Evolutionary conservation across 2,329 filamentous ascomycete species (phyloP).

Genomic region (Colletotrichum horii): DNA sequence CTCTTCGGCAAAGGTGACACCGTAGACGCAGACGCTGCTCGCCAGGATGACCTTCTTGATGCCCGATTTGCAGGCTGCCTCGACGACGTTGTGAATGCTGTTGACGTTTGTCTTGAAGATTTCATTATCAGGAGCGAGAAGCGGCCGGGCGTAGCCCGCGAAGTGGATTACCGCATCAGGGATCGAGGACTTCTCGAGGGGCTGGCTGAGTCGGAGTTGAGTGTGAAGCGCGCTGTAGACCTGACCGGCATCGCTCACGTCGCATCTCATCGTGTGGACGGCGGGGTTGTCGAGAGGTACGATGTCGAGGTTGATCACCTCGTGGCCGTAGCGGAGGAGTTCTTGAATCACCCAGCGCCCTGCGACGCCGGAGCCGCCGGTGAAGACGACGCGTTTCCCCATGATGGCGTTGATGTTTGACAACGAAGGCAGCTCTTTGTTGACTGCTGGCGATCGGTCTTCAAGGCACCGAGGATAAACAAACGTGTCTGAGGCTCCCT

Average conservation of each 20-base stretch:
- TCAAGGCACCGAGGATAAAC: not conserved
- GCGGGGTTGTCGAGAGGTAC: slow-evolving; percentile 29
- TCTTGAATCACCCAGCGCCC: slow-evolving; percentile 38
- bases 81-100: slow-evolving; percentile 66
- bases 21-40: slow-evolving; percentile 64
- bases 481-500: not conserved
- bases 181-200: slow-evolving; percentile 34
- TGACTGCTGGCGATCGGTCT: not conserved
- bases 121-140: slow-evolving; percentile 66
- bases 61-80: slow-evolving; percentile 65
- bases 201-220: slow-evolving; percentile 51
- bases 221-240: slow-evolving; percentile 42
- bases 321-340: slow-evolving; percentile 34
- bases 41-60: slow-evolving; percentile 68
- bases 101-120: slow-evolving; percentile 61
- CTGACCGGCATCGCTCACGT: slow-evolving; percentile 40
- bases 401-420: not conserved
- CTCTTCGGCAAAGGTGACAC: slow-evolving; percentile 66
- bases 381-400: slow-evolving; percentile 35
- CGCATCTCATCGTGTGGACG: slow-evolving; percentile 38
- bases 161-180: slow-evolving; percentile 70
- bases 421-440: not conserved
- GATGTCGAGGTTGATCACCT: slow-evolving; percentile 40
- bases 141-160: slow-evolving; percentile 62
- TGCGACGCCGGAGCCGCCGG: slow-evolving; percentile 39